Evolutionary conservation across 2,329 filamentous ascomycete genomes (phyloP), one percentile per base, ranked within the genome.

Genomic region (Colletotrichum sp.): DNA sequence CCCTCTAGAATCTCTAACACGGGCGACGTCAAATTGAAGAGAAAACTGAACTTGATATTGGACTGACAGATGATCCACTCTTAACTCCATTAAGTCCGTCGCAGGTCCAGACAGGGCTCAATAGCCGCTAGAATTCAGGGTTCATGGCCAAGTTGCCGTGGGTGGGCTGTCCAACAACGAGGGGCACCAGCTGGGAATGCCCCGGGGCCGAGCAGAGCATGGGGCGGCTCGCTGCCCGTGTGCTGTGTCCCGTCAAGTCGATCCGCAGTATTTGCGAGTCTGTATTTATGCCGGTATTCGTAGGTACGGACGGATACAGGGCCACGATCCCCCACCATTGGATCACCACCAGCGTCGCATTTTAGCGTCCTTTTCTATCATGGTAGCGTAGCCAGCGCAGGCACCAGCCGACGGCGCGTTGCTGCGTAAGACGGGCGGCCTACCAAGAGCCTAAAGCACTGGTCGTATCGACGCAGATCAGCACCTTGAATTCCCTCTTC

Each of bases 61-160:
- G 24, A 63, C 68, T 26, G 22, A 24, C 32, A 28, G 26, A 32
- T 9, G 22, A 15, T n/a, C 63, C 63, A 63, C 30, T 48, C 16
- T 73, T 73, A 44, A 64, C 32, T 75, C 73, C 73, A 71, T 73
- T 73, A 75, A 60, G 55, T 73, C 73, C 70, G 73, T 34, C 57
- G 70, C 73, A 75, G 63, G 57, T 73, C 69, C 39, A 68, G 72
- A 67, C 39, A 18, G 22, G 59, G 18, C 36, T 60, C 39, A 39
- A 24, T 30, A 26, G 44, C 48, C 60, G 67, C 72, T 48, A 60
- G 60, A 39, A 57, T 64, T 28, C 70, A 75, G 69, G 69, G 69
- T 68, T 75, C 55, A 22, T 62, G 36, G 39, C 62, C 72, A 48
- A 66, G 68, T 39, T 44, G 52, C n/a, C 22, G 52, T 60, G 63